phyloP scores from a whole-genome alignment of 345 rosid species.

The Litchi chinensis region DNA sequence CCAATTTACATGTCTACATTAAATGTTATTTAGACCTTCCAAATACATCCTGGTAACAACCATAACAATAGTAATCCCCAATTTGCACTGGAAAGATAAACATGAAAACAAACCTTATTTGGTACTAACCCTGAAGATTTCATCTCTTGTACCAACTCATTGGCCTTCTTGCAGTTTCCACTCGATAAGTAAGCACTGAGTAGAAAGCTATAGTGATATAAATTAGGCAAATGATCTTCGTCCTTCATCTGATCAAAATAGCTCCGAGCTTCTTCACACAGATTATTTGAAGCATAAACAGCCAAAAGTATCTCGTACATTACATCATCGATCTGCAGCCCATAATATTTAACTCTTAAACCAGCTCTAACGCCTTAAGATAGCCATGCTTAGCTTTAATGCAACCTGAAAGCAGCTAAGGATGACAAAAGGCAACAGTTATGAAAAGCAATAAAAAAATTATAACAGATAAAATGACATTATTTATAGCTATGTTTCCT shows the following conservation, averaged over 20 bases:
- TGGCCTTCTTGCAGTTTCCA: conserved; percentile 81
- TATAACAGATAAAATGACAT: neutral
- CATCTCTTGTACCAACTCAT: conserved; percentile 73
- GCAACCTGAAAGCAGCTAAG: conserved; percentile 86
- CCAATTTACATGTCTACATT: too few relatives aligned
- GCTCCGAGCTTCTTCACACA: conserved; percentile 67
- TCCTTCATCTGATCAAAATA: conserved; percentile 75
- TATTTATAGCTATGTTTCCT: neutral
- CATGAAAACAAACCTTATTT: conserved; percentile 68
- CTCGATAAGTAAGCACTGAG: conserved; percentile 77
- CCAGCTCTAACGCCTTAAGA: conserved; percentile 68
- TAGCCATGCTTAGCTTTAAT: conserved; percentile 71
- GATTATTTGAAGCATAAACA: conserved; percentile 84
- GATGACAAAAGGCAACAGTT: conserved; percentile 30
- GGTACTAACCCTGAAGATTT: conserved; percentile 78
- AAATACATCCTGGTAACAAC: neutral
- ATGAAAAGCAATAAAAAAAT: conserved; percentile 15
- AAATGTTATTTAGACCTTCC: too few relatives aligned
- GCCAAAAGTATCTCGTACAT: conserved; percentile 89
- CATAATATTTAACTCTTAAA: conserved; percentile 59
- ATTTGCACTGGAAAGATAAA: conserved; percentile 16
- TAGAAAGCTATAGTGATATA: conserved; percentile 83
- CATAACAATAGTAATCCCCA: neutral
- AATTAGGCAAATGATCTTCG: conserved; percentile 71
- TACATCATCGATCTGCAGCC: conserved; percentile 68